These are phyloP conservation scores for Coriolopsis trogii DNA, from an alignment of 1,284 basidiomycete genomes.

Conservation along the genomic window DNA sequence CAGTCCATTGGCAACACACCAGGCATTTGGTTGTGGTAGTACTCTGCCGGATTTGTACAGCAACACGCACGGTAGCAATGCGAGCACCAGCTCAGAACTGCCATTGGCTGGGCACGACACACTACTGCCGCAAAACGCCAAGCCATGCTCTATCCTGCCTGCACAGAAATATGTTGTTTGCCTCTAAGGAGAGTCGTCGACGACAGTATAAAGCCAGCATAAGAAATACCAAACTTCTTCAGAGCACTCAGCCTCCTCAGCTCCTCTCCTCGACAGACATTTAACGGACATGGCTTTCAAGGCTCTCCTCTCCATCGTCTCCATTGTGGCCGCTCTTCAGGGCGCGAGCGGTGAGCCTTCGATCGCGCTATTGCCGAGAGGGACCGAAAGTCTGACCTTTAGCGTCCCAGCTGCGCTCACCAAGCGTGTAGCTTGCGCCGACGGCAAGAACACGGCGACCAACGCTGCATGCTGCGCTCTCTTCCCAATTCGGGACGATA, in stretches of 20 bases:
- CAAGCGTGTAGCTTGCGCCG: slow-evolving; percentile 18
- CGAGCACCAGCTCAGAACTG: neutral
- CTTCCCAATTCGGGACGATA: slow-evolving; percentile 31
- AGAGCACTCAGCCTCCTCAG: neutral
- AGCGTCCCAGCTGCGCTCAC: slow-evolving; percentile 20
- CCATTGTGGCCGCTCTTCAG: neutral
- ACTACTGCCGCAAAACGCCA: neutral
- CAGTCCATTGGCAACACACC: neutral
- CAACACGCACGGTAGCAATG: neutral
- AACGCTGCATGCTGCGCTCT: slow-evolving; percentile 41
- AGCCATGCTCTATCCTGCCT: no score
- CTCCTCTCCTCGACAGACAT: neutral
- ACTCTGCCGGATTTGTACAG: neutral
- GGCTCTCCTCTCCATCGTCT: slow-evolving; percentile 1
- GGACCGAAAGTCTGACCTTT: no score
- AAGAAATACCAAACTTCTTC: neutral
- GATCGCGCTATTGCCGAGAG: no score
- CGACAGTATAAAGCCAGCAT: neutral
- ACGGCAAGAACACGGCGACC: slow-evolving; percentile 29
- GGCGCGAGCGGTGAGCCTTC: neutral
- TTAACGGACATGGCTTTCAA: neutral
- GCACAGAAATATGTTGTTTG: no score
- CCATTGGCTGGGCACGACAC: neutral
- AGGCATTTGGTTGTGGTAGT: neutral
- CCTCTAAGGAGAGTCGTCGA: no score